Conservation (phyloP, 257 asterid genomes). For the Phtheirospermum japonicum region DNA sequence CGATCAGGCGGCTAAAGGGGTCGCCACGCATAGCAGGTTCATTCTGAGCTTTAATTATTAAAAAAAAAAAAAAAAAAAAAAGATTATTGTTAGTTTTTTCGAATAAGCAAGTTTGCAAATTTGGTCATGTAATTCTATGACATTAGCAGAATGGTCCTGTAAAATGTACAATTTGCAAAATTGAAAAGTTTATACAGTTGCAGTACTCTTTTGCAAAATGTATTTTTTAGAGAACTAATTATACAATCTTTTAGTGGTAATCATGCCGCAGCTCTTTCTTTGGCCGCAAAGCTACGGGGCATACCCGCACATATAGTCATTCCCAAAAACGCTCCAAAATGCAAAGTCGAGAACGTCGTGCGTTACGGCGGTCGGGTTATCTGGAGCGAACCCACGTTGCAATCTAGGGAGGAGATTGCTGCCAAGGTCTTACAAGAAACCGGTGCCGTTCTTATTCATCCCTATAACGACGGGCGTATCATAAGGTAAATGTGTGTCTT, state of each 20-base stretch:
- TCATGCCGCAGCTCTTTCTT: constrained; percentile 95
- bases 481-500: constrained; percentile 63
- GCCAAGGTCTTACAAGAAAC: constrained; percentile 66
- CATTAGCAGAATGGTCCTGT: no score
- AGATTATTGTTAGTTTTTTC: background rate
- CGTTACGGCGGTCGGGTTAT: constrained; percentile 85
- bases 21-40: constrained; percentile 94
- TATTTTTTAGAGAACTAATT: no score
- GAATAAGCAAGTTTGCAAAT: background rate
- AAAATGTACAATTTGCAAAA: constrained; percentile 10
- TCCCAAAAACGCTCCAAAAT: constrained; percentile 82
- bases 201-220: no score
- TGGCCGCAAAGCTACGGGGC: constrained; percentile 91
- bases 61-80: background rate
- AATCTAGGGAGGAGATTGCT: constrained; percentile 82
- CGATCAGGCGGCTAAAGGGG: constrained; percentile 77
- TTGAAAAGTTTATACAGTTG: no score
- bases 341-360: constrained; percentile 88
- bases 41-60: background rate
- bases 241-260: constrained; percentile 54
- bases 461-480: constrained; percentile 77
- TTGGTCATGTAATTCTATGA: background rate
- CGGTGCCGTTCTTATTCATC: constrained; percentile 80
- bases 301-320: constrained; percentile 83
- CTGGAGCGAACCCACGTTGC: constrained; percentile 68